A percentile compares a stretch with the other conserved stretches of the same genome.
phyloP scores from a whole-genome alignment of 495 filamentous ascomycete species.

The Astrocystis sublimbata region DNA sequence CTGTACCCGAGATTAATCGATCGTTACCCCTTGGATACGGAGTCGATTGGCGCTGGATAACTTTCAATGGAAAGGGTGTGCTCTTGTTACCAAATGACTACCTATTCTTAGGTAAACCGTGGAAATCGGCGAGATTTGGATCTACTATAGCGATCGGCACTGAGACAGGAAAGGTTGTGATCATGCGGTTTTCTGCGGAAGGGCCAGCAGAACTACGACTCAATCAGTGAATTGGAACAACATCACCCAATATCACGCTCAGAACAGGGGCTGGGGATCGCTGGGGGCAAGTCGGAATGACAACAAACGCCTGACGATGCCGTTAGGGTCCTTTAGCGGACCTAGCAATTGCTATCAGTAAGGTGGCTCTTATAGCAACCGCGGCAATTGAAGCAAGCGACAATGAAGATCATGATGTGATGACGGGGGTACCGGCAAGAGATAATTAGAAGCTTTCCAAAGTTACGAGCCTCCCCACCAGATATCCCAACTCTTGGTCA shows the following conservation, averaged over 20 bases:
- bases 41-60: not conserved
- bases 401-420: not conserved
- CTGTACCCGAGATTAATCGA: not conserved
- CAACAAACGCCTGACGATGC: too few species aligned
- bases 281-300: too few species aligned
- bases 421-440: constrained; percentile 13
- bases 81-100: not conserved
- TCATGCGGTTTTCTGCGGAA: constrained; percentile 4
- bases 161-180: not conserved
- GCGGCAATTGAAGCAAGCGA: constrained; percentile 1
- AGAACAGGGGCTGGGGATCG: too few species aligned
- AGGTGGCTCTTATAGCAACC: constrained; percentile 9
- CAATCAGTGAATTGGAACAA: too few species aligned
- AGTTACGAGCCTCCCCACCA: constrained; percentile 8
- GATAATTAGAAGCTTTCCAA: constrained; percentile 17
- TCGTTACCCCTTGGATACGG: not conserved
- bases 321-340: not conserved
- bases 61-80: not conserved
- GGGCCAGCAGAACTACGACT: constrained; percentile 1
- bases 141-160: constrained; percentile 6
- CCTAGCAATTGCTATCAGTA: constrained; percentile 6
- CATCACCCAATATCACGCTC: too few species aligned
- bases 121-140: not conserved
- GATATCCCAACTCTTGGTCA: constrained; percentile 11
- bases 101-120: too few species aligned